A percentile compares a stretch with the other conserved stretches of the same genome.
These are phyloP conservation scores for Roridomyces roridus DNA, from an alignment of 768 basidiomycete genomes.

Conservation along the genomic window DNA sequence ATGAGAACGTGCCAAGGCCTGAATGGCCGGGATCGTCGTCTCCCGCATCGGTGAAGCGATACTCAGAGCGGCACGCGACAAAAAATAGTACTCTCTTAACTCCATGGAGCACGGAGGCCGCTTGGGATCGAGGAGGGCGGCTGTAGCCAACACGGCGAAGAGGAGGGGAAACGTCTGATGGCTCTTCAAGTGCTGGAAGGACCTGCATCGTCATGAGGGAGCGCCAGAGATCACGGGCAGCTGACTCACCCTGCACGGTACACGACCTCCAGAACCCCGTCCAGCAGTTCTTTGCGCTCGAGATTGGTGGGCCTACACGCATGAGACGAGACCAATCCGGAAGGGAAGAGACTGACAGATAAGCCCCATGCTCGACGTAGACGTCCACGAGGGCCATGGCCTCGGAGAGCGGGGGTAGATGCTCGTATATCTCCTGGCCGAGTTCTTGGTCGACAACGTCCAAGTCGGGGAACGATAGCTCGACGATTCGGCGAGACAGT, in stretches of 20 bases:
- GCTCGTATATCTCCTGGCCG: constrained; percentile 47
- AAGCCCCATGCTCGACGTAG: constrained; percentile 68
- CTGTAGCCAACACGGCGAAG: constrained; percentile 71
- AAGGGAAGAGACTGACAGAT: constrained; percentile 48
- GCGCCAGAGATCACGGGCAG: background rate
- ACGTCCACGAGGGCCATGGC: constrained; percentile 67
- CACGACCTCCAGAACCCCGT: constrained; percentile 58
- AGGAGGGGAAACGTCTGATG: constrained; percentile 67
- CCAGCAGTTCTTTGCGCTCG: constrained; percentile 58
- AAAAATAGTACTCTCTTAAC: constrained; percentile 66
- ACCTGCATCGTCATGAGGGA: constrained; percentile 32
- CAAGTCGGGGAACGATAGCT: constrained; percentile 41
- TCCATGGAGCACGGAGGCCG: constrained; percentile 54
- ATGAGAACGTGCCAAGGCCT: constrained; percentile 54
- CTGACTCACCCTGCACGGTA: constrained; percentile 57
- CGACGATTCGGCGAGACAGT: constrained; percentile 47
- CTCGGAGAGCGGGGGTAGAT: constrained; percentile 63
- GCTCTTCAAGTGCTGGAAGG: constrained; percentile 42
- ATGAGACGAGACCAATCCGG: background rate
- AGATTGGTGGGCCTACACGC: constrained; percentile 59
- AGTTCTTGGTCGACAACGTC: constrained; percentile 41
- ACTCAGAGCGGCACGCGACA: constrained; percentile 59
- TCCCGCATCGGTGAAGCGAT: constrained; percentile 52
- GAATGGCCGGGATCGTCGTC: constrained; percentile 61
- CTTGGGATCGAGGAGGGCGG: constrained; percentile 62